These are phyloP conservation scores for Herpetospermum pedunculosum DNA, from an alignment of 306 rosid species.

Conservation along the genomic window DNA sequence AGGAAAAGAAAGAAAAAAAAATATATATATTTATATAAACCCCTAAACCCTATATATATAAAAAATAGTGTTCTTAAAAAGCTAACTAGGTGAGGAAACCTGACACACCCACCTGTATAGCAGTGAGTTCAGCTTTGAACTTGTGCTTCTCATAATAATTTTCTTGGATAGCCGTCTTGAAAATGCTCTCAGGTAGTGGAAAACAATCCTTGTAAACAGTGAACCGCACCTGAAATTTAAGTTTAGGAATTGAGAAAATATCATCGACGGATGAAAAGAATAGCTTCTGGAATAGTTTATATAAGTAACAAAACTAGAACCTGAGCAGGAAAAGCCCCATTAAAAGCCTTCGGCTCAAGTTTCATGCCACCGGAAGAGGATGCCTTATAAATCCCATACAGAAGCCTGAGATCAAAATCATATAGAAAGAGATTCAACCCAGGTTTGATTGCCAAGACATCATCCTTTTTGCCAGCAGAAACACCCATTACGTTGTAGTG, in stretches of 20 bases:
- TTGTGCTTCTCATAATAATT: constrained; percentile 52
- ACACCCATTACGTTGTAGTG: constrained; percentile 69
- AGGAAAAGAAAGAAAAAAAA: no score
- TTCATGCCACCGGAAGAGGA: constrained; percentile 70
- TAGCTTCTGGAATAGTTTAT: not conserved
- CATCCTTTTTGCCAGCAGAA: constrained; percentile 45
- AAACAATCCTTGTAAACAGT: constrained; percentile 50
- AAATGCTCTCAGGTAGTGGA: constrained; percentile 73
- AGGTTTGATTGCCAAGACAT: constrained; percentile 47
- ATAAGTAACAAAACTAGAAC: constrained; percentile 23
- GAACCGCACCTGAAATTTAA: constrained; percentile 65
- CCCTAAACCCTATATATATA: no score
- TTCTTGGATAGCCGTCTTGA: constrained; percentile 72
- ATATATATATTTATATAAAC: no score
- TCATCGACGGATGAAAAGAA: constrained; percentile 6
- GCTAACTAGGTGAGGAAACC: constrained; percentile 4
- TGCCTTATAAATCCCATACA: constrained; percentile 76
- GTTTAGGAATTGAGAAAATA: constrained; percentile 12
- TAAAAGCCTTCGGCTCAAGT: constrained; percentile 81
- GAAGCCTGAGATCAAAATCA: constrained; percentile 82
- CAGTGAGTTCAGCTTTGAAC: constrained; percentile 73
- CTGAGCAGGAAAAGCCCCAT: constrained; percentile 92
- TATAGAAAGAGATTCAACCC: constrained; percentile 73
- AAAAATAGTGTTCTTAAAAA: not conserved
- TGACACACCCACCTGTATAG: constrained; percentile 43